Conservation (phyloP, 2,329 filamentous ascomycete genomes). For the Neopestalotiopsis sp. region DNA sequence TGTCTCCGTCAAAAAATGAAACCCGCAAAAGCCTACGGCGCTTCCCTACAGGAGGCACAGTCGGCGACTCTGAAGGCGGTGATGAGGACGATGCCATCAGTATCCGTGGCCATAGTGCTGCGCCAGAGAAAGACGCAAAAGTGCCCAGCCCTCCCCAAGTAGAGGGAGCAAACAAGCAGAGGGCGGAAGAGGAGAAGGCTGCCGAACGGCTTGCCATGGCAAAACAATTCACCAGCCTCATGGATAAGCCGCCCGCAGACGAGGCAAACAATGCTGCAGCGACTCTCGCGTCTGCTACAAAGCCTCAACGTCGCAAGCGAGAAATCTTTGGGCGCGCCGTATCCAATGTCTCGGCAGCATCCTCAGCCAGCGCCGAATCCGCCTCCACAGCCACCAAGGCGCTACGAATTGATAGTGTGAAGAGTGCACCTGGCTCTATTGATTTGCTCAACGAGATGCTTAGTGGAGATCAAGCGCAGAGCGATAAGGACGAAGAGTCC, state of each 20-base stretch:
- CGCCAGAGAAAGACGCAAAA: not conserved
- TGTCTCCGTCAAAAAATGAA: constrained; percentile 37
- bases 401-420: constrained; percentile 22
- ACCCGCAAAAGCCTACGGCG: constrained; percentile 36
- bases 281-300: constrained; percentile 25
- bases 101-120: not conserved
- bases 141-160: not conserved
- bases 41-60: constrained; percentile 41
- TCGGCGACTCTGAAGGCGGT: constrained; percentile 49
- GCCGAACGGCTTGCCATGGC: constrained; percentile 28
- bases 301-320: constrained; percentile 43
- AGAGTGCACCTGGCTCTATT: constrained; percentile 20
- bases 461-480: constrained; percentile 16
- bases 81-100: constrained; percentile 33
- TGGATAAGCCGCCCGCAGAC: constrained; percentile 20
- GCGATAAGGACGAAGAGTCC: constrained; percentile 20
- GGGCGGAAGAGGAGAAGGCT: constrained; percentile 20
- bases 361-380: constrained; percentile 51
- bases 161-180: constrained; percentile 26
- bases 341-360: constrained; percentile 60
- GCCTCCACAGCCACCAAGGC: constrained; percentile 27
- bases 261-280: constrained; percentile 17
- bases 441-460: constrained; percentile 25
- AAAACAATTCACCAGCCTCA: constrained; percentile 33
- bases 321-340: constrained; percentile 63